Evolutionary conservation across 495 filamentous ascomycete genomes (phyloP).

Genomic region (Penicillium cataractarum): DNA sequence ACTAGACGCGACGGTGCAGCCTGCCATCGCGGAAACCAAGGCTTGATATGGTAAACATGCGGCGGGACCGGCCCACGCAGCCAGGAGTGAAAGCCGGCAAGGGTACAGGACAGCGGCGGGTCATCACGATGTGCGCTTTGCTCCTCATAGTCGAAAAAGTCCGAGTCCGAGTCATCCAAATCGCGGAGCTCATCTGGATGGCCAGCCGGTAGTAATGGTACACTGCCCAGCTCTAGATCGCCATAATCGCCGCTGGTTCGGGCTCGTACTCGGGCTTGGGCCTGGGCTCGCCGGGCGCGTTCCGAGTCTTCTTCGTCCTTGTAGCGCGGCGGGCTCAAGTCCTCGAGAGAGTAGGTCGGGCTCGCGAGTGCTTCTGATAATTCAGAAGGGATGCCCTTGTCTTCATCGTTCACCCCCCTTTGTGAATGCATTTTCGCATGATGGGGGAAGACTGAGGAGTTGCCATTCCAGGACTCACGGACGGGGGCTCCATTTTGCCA

Average conservation of each 20-base stretch:
- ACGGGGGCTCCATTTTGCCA: conserved; percentile 14
- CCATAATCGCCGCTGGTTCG: conserved; percentile 18
- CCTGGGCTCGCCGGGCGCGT: not conserved
- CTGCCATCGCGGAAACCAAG: conserved; percentile 64
- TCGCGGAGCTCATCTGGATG: conserved; percentile 1
- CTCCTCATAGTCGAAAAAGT: conserved; percentile 5
- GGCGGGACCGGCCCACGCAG: conserved; percentile 61
- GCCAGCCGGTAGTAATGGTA: conserved; percentile 24
- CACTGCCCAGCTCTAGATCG: conserved; percentile 29
- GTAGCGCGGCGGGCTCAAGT: conserved; percentile 20
- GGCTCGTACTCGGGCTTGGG: not conserved
- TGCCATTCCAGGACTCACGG: not conserved
- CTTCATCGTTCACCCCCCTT: conserved; percentile 7
- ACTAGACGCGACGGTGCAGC: conserved; percentile 62
- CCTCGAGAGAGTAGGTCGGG: conserved; percentile 11
- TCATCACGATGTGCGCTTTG: conserved; percentile 10
- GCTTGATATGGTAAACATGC: conserved; percentile 62
- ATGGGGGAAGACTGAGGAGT: not conserved
- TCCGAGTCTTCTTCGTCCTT: conserved; percentile 19
- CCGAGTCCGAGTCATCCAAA: conserved; percentile 12
- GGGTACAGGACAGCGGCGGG: conserved; percentile 35
- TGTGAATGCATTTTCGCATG: conserved; percentile 21
- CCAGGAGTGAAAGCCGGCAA: conserved; percentile 33
- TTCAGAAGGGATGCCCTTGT: not conserved
- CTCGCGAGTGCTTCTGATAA: conserved; percentile 1